These are phyloP conservation scores for Pythium brassicae DNA, from an alignment of 352 stramenopile genomes.

Conservation along the genomic window DNA sequence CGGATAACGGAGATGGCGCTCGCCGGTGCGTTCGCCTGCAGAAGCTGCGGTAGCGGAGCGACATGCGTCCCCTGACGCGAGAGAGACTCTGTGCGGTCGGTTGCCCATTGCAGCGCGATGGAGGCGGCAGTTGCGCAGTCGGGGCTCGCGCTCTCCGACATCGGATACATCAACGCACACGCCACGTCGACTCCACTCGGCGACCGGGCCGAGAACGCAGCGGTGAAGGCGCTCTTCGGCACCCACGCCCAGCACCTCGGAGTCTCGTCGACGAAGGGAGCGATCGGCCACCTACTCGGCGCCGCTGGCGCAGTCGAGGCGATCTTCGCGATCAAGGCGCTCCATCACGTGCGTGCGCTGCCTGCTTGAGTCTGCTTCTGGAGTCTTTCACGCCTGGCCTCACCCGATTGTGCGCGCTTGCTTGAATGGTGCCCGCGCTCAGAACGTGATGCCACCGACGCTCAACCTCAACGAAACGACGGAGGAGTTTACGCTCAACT, in stretches of 20 bases:
- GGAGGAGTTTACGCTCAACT: constrained; percentile 82
- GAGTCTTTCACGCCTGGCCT: no score
- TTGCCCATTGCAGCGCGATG: constrained; percentile 78
- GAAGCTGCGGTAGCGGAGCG: constrained; percentile 32
- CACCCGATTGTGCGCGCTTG: neutral
- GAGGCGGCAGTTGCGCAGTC: constrained; percentile 81
- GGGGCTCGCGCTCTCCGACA: constrained; percentile 64
- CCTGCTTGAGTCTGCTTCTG: neutral
- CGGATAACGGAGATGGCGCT: constrained; percentile 64
- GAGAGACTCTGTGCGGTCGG: constrained; percentile 27
- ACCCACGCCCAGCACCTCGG: constrained; percentile 43
- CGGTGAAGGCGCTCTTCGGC: constrained; percentile 87
- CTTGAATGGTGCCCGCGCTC: neutral
- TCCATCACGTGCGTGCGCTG: constrained; percentile 69
- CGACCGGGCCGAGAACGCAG: constrained; percentile 92
- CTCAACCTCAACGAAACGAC: constrained; percentile 87
- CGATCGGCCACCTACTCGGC: constrained; percentile 94
- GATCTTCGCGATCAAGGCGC: constrained; percentile 91
- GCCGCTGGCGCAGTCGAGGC: constrained; percentile 96
- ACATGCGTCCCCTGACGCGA: neutral
- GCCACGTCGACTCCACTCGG: constrained; percentile 97
- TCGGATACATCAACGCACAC: constrained; percentile 98
- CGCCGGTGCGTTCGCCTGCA: constrained; percentile 22
- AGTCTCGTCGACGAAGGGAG: constrained; percentile 89
- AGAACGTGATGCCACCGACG: constrained; percentile 92